Base-by-base conservation (phyloP, 2,329 filamentous ascomycete species). In the Penicillium digitatum region DNA sequence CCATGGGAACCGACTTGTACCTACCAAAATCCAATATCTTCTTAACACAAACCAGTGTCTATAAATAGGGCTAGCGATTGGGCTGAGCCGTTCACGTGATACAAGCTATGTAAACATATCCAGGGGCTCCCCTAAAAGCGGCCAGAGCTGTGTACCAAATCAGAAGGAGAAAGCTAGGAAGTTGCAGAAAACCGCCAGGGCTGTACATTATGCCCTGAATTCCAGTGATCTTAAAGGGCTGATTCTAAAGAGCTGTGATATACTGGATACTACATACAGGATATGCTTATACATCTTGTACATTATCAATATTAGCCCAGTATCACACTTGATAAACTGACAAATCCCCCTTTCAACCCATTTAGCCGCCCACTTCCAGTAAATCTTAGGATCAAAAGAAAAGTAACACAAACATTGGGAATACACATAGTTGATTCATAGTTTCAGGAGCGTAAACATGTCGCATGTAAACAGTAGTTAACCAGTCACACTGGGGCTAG, bases 401-500 rank as follows among this genome's bases (percentile, higher is more conserved):
- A 32, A 38, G 32, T 16, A 32, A 44, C 32, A 43, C 46, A 39
- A 9, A 38, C 8, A 24, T 47, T 32, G 9, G 20, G 12, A 39
- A 24, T n/a, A 26, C 16, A 26, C 11, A 10, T 3, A 32, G 35
- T 26, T 50, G 52, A 45, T 54, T 51, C 47, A 45, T 26, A 44
- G 47, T 51, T 54, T 51, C 47, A 45, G 6, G 12, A 37, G 31
- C 35, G 37, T 42, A 26, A 44, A 51, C 27, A 39, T 45, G 43
- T 45, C 32, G 22, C 43, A 45, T 42, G 51, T 53, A 26, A 50
- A 54, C 47, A 45, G 45, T 22, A 49, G 20, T 50, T 12, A 50
- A 27, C 47, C 39, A 37, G 52, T 47, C 48, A 29, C 43, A 31
- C 45, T 34, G 34, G 55, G 55, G 59, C 56, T 60, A 43, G 44